Evolutionary conservation across 1,284 basidiomycete genomes (phyloP).

Genomic region (Pyrrhoderma lamaoense): DNA sequence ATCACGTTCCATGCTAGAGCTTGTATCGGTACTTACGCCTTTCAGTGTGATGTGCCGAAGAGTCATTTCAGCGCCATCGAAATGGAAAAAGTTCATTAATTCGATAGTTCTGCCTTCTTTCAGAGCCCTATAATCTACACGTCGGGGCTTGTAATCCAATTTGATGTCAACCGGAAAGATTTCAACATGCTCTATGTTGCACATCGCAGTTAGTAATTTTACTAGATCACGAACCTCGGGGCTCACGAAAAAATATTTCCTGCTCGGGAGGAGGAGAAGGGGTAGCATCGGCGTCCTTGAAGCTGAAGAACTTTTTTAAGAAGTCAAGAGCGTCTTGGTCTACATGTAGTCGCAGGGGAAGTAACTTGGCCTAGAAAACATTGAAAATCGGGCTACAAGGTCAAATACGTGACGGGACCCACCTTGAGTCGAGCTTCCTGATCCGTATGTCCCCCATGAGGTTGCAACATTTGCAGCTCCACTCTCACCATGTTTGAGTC

Average conservation of each 20-base stretch:
- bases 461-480: conserved; percentile 69
- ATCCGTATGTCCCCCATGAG: conserved; percentile 54
- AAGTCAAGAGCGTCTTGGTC: conserved; percentile 99
- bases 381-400: neutral
- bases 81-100: conserved; percentile 99
- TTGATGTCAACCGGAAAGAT: conserved; percentile 88
- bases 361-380: conserved; percentile 66
- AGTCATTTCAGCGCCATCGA: conserved; percentile 98
- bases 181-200: conserved; percentile 68
- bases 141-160: conserved; percentile 96
- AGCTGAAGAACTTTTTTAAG: conserved; percentile 92
- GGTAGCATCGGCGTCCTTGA: conserved; percentile 53
- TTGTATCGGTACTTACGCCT: conserved; percentile 54
- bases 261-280: conserved; percentile 33
- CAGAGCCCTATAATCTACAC: conserved; percentile 91
- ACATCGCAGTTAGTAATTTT: neutral
- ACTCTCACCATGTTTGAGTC: conserved; percentile 91
- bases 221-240: conserved; percentile 1
- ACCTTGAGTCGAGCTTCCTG: conserved; percentile 83
- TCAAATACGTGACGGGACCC: conserved; percentile 29
- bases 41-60: conserved; percentile 86
- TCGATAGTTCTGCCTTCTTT: conserved; percentile 90
- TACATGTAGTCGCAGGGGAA: conserved; percentile 88
- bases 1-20: neutral
- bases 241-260: conserved; percentile 72